Evolutionary conservation across 192 early-diverging fungal genomes (phyloP).

Genomic region (Backusella luteola): DNA sequence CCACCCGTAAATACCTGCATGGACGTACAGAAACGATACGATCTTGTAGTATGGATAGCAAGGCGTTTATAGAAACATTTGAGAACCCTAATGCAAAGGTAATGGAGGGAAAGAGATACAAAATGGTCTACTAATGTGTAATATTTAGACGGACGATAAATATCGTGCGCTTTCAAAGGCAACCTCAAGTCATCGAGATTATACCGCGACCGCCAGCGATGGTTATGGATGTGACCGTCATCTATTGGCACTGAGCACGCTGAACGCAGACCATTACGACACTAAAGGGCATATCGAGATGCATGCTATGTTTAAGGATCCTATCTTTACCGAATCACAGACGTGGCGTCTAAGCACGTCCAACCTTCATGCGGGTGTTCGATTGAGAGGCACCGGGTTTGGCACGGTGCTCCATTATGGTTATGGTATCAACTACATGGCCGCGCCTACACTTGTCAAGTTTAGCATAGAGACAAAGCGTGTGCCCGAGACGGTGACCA

Average conservation of each 20-base stretch:
- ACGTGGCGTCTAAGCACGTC: conserved; percentile 78
- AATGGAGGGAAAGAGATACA: not conserved
- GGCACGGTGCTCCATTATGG: conserved; percentile 78
- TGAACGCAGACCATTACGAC: conserved; percentile 40
- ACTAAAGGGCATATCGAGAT: conserved; percentile 21
- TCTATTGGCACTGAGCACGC: conserved; percentile 71
- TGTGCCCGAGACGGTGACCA: conserved; percentile 21
- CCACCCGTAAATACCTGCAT: conserved; percentile 74
- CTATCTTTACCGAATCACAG: conserved; percentile 61
- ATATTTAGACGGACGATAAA: conserved; percentile 47
- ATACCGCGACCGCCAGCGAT: conserved; percentile 70
- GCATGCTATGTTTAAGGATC: conserved; percentile 66
- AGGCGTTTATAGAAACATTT: conserved; percentile 69
- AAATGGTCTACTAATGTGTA: not conserved
- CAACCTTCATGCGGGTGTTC: conserved; percentile 67
- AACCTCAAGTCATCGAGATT: conserved; percentile 59
- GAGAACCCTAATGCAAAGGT: conserved; percentile 37
- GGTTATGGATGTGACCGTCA: conserved; percentile 84
- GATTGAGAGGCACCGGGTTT: conserved; percentile 80
- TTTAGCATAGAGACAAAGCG: conserved; percentile 82
- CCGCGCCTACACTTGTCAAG: conserved; percentile 62
- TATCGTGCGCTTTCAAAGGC: conserved; percentile 63
- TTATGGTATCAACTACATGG: conserved; percentile 88
- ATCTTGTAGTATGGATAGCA: conserved; percentile 67
- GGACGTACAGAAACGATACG: conserved; percentile 89